These are phyloP conservation scores for Backusella tuberculispora DNA, from an alignment of 192 early-diverging fungal genomes.

Conservation along the genomic window DNA sequence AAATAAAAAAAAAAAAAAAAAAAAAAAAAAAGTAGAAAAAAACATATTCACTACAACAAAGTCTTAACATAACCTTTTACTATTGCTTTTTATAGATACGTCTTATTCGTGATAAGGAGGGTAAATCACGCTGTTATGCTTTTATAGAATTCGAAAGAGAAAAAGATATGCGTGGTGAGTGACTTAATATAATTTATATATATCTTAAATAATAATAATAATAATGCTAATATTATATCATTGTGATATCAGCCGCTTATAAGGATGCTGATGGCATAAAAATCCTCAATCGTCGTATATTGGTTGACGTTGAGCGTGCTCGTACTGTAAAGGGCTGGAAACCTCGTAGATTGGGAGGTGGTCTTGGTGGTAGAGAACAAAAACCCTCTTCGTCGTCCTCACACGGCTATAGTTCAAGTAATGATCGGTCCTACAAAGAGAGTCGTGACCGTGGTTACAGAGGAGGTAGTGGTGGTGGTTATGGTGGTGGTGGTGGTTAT, in stretches of 20 bases:
- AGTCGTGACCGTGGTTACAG: slow-evolving; percentile 43
- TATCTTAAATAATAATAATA: not conserved
- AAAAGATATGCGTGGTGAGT: slow-evolving; percentile 69
- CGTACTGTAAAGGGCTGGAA: slow-evolving; percentile 96
- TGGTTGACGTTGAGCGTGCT: slow-evolving; percentile 96
- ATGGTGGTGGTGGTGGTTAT: slow-evolving; percentile 38
- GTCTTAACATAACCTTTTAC: not conserved
- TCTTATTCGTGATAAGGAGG: slow-evolving; percentile 70
- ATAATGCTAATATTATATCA: not conserved
- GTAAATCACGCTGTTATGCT: slow-evolving; percentile 89
- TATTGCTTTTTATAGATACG: slow-evolving; percentile 50
- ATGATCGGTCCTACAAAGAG: slow-evolving; percentile 37
- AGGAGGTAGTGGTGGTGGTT: slow-evolving; percentile 25
- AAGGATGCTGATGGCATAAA: slow-evolving; percentile 89
- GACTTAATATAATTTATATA: not conserved
- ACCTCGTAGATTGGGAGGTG: slow-evolving; percentile 82
- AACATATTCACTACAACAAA: not conserved
- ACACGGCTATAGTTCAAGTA: slow-evolving; percentile 6
- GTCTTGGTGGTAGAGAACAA: slow-evolving; percentile 66
- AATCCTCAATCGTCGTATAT: slow-evolving; percentile 79
- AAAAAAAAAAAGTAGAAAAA: not conserved
- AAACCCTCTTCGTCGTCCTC: not conserved
- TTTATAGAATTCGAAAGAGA: slow-evolving; percentile 96
- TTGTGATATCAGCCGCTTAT: slow-evolving; percentile 59
- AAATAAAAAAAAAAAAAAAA: slow-evolving; percentile 82